phyloP scores from a whole-genome alignment of 1,284 basidiomycete genomes.

The Trametes hirsuta region DNA sequence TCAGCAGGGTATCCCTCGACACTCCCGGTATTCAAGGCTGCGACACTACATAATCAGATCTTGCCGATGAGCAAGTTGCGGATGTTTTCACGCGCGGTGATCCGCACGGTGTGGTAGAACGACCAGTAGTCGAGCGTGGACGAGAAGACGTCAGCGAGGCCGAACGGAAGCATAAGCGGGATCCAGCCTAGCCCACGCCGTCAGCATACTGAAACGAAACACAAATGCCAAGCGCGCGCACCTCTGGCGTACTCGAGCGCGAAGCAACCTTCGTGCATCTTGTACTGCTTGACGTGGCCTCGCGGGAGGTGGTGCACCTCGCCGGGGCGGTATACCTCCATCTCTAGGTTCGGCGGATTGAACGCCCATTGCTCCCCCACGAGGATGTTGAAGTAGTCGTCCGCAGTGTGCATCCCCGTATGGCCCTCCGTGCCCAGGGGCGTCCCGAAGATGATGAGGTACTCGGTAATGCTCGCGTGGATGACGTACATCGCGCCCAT shows the following conservation, averaged over 20 bases:
- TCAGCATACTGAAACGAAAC: neutral
- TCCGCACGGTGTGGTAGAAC: slow-evolving; percentile 76
- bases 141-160: slow-evolving; percentile 82
- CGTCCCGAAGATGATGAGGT: slow-evolving; percentile 95
- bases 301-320: slow-evolving; percentile 84
- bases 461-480: slow-evolving; percentile 92
- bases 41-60: slow-evolving; percentile 49
- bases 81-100: slow-evolving; percentile 85
- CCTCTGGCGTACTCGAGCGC: slow-evolving; percentile 95
- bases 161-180: slow-evolving; percentile 91
- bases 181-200: slow-evolving; percentile 72
- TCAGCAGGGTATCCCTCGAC: neutral
- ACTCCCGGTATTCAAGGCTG: neutral
- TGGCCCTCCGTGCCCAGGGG: slow-evolving; percentile 97
- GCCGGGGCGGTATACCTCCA: slow-evolving; percentile 85
- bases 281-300: slow-evolving; percentile 93
- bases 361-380: slow-evolving; percentile 94
- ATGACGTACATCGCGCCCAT: slow-evolving; percentile 99
- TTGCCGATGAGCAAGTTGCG: slow-evolving; percentile 85
- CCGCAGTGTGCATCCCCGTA: slow-evolving; percentile 90
- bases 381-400: slow-evolving; percentile 98
- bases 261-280: slow-evolving; percentile 95
- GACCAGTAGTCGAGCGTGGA: slow-evolving; percentile 91
- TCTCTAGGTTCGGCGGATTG: slow-evolving; percentile 75
- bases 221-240: slow-evolving; percentile 34